A percentile compares a stretch with the other conserved stretches of the same genome.
Conservation (phyloP, 2,329 filamentous ascomycete species). For the Cadophora luteo-olivacea region DNA sequence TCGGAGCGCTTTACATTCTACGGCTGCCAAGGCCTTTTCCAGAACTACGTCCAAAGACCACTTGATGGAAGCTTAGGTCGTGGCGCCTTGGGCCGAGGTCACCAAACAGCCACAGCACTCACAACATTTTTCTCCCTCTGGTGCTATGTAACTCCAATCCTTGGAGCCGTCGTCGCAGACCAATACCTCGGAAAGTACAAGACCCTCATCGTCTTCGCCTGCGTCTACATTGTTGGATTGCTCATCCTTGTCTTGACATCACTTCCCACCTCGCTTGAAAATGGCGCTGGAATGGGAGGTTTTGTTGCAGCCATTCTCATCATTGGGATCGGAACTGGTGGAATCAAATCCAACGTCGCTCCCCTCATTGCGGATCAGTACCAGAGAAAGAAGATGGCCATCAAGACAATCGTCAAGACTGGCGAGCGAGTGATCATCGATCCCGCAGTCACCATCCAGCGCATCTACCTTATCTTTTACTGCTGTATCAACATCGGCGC, state of each 20-base stretch:
- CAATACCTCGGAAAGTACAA: slow-evolving; percentile 66
- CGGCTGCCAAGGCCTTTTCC: no score
- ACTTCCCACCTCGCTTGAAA: slow-evolving; percentile 53
- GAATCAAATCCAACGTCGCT: slow-evolving; percentile 72
- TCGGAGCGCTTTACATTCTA: no score
- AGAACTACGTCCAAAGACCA: no score
- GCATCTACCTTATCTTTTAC: slow-evolving; percentile 61
- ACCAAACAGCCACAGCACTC: no score
- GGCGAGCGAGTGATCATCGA: slow-evolving; percentile 67
- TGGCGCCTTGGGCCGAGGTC: no score
- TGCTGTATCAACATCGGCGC: slow-evolving; percentile 73
- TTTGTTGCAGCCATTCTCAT: slow-evolving; percentile 58
- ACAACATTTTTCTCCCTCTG: no score
- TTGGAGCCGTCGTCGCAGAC: slow-evolving; percentile 56
- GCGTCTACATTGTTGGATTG: slow-evolving; percentile 58
- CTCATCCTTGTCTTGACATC: slow-evolving; percentile 60
- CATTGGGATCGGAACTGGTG: slow-evolving; percentile 54
- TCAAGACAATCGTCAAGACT: slow-evolving; percentile 52
- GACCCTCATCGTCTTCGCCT: slow-evolving; percentile 59
- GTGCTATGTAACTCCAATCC: slow-evolving; percentile 44
- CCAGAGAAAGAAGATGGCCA: slow-evolving; percentile 49
- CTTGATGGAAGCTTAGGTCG: no score
- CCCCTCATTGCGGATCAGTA: slow-evolving; percentile 67
- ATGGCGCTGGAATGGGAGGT: slow-evolving; percentile 54
- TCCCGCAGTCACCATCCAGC: slow-evolving; percentile 61